phyloP scores from a whole-genome alignment of 2,329 filamentous ascomycete species.

The Myriosclerotinia scirpicola region DNA sequence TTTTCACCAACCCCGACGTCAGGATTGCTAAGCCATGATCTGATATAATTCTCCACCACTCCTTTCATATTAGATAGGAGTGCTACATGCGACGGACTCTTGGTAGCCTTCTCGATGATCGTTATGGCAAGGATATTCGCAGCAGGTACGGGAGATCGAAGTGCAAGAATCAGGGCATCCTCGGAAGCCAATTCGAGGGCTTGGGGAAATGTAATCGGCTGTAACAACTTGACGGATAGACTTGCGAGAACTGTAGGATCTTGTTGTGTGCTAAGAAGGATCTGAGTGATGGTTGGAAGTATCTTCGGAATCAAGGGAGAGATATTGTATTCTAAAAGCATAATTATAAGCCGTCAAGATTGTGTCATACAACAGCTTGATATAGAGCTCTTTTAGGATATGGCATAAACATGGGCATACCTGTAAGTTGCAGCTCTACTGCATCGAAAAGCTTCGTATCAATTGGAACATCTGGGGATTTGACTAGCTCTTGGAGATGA shows the following conservation, averaged over 20 bases:
- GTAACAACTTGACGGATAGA: constrained; percentile 56
- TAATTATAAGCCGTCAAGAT: constrained; percentile 23
- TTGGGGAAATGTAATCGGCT: constrained; percentile 53
- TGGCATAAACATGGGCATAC: constrained; percentile 39
- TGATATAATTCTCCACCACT: constrained; percentile 51
- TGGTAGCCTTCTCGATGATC: constrained; percentile 56
- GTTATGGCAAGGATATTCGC: constrained; percentile 59
- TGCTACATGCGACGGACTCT: constrained; percentile 49
- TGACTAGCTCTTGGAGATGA: constrained; percentile 54
- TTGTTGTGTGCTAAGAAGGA: constrained; percentile 52
- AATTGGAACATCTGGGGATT: constrained; percentile 46
- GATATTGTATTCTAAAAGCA: constrained; percentile 51
- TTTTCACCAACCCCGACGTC: constrained; percentile 57
- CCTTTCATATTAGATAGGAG: constrained; percentile 52
- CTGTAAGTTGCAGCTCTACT: constrained; percentile 58
- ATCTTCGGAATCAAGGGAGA: constrained; percentile 52
- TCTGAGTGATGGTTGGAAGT: constrained; percentile 53
- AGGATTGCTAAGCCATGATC: constrained; percentile 53
- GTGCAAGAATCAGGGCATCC: constrained; percentile 52
- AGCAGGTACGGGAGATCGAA: constrained; percentile 54
- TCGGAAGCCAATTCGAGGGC: constrained; percentile 53
- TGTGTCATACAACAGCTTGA: not conserved
- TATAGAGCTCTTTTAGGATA: not conserved
- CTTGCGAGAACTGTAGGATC: constrained; percentile 54
- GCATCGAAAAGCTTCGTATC: constrained; percentile 56